Percentiles rank a stretch among this genome's conserved stretches.
Conservation (phyloP, 31 red algal species). For the Asparagopsis taxiformis region DNA sequence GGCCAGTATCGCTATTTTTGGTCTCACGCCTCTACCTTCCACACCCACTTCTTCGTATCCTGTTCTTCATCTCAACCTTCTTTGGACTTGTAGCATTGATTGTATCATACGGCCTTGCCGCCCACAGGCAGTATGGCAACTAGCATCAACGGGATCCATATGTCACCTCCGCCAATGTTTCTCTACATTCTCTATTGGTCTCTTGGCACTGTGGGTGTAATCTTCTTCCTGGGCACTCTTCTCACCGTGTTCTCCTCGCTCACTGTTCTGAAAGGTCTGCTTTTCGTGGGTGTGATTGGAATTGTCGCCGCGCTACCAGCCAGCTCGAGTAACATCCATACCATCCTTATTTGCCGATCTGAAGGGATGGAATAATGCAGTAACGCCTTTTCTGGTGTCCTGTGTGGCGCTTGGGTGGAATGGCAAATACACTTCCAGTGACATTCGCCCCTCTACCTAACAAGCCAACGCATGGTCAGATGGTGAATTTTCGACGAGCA, state of each 20-base stretch:
- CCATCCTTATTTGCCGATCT: constrained; percentile 24
- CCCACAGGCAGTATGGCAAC: constrained; percentile 73
- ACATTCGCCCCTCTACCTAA: constrained; percentile 22
- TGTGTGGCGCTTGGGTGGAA: constrained; percentile 74
- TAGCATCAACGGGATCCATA: constrained; percentile 1
- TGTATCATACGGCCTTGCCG: constrained; percentile 78
- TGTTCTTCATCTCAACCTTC: constrained; percentile 53
- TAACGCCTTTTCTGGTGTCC: constrained; percentile 67
- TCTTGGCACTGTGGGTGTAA: constrained; percentile 24
- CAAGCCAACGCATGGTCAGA: constrained; percentile 5
- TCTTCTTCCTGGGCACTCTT: constrained; percentile 41
- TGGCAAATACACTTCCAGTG: constrained; percentile 77
- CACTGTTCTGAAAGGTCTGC: constrained; percentile 65
- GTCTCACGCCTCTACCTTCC: constrained; percentile 51
- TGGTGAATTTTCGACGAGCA: constrained; percentile 19
- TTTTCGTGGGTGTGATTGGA: constrained; percentile 45
- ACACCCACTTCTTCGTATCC: constrained; percentile 25
- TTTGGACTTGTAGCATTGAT: constrained; percentile 73
- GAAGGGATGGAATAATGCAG: constrained; percentile 13
- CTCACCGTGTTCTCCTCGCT: constrained; percentile 61
- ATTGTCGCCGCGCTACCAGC: constrained; percentile 54
- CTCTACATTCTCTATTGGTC: constrained; percentile 14
- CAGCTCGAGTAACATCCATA: constrained; percentile 9
- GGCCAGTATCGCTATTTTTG: constrained; percentile 45
- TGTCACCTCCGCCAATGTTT: constrained; percentile 1